phyloP scores from a whole-genome alignment of 2,329 filamentous ascomycete genomes.

The Dothideomycetes sp. region DNA sequence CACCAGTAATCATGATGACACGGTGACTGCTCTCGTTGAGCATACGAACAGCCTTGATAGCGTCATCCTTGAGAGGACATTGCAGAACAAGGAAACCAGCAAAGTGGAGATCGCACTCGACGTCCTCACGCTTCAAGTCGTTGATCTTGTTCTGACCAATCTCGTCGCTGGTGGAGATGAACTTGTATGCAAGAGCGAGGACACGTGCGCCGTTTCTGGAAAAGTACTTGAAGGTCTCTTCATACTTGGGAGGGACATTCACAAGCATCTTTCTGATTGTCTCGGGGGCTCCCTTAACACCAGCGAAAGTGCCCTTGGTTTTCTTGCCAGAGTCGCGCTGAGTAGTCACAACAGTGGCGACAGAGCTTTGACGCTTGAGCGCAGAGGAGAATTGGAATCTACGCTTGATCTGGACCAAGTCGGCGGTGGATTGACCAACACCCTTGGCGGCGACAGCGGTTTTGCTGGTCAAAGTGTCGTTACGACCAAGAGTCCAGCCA shows the following conservation, averaged over 20 bases:
- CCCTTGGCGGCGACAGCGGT: constrained; percentile 37
- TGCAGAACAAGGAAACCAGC: constrained; percentile 93
- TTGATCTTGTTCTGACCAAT: constrained; percentile 80
- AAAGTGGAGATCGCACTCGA: constrained; percentile 76
- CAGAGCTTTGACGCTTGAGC: constrained; percentile 89
- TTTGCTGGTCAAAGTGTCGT: constrained; percentile 73
- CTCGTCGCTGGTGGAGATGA: constrained; percentile 71
- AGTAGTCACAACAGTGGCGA: constrained; percentile 69
- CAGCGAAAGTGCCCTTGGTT: constrained; percentile 78
- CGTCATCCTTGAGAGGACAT: constrained; percentile 92
- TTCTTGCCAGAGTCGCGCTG: constrained; percentile 67
- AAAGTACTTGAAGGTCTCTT: constrained; percentile 98
- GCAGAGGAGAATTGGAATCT: constrained; percentile 98
- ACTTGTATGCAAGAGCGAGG: constrained; percentile 87
- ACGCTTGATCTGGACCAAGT: constrained; percentile 86
- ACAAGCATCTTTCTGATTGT: constrained; percentile 92
- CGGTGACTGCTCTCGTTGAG: constrained; percentile 98
- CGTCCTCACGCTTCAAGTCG: constrained; percentile 83
- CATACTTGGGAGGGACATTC: constrained; percentile 74
- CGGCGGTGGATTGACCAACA: constrained; percentile 41
- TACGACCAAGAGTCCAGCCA: constrained; percentile 85
- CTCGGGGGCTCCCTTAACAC: constrained; percentile 93
- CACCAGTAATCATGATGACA: constrained; percentile 97
- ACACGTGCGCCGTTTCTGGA: constrained; percentile 93
- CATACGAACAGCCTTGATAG: constrained; percentile 88